phyloP scores from a whole-genome alignment of 208 protist genomes.

The Naegleria fowleri region DNA sequence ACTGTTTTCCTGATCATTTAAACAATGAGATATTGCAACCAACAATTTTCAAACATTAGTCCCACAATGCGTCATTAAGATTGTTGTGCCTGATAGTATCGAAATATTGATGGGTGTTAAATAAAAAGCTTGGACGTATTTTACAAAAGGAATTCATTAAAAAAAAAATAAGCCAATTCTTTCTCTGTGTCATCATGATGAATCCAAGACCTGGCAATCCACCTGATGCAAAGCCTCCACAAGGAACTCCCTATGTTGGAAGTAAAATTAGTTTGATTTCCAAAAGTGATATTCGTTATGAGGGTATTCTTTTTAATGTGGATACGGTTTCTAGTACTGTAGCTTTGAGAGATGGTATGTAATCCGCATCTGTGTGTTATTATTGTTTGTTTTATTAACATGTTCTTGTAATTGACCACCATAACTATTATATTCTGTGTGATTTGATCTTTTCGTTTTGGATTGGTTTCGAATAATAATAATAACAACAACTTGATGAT shows the following conservation, averaged over 20 bases:
- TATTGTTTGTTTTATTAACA: neutral
- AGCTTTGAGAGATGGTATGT: conserved; percentile 44
- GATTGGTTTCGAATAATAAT: neutral
- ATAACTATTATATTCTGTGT: neutral
- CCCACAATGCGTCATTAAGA: no score
- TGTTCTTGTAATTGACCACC: neutral
- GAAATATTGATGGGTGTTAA: no score
- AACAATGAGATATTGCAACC: no score
- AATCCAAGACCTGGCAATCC: neutral
- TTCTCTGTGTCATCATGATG: neutral
- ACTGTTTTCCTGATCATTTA: no score
- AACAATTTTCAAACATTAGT: no score
- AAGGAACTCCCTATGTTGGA: conserved; percentile 46
- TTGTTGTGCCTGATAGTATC: no score
- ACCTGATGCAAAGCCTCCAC: neutral
- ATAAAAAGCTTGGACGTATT: no score
- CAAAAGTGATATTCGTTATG: conserved; percentile 55
- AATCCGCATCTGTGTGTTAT: neutral
- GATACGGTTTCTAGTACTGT: conserved; percentile 46
- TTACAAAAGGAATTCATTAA: neutral
- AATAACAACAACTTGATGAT: neutral
- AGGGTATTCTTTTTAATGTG: conserved; percentile 53
- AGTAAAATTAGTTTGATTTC: conserved; percentile 50
- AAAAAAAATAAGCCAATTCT: neutral
- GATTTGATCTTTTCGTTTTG: neutral